A percentile compares a stretch with the other conserved stretches of the same genome.
These are phyloP conservation scores for Ganoderma multipileum DNA, from an alignment of 1,284 basidiomycete species.

Conservation along the genomic window DNA sequence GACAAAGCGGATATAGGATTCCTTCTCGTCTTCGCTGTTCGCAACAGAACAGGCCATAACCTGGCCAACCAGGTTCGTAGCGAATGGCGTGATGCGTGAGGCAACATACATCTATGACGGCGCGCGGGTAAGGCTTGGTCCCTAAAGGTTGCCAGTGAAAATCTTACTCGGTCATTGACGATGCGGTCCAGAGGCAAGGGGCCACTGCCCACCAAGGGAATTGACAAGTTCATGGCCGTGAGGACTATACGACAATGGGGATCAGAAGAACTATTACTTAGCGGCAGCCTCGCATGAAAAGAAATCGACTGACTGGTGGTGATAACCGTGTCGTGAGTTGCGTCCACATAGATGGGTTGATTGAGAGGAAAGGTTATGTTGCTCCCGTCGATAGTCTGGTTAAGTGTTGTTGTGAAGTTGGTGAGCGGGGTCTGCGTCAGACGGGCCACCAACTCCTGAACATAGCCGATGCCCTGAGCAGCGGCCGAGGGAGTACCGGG, in stretches of 20 bases:
- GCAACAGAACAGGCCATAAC: conserved; percentile 57
- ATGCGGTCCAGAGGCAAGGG: conserved; percentile 66
- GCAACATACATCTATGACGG: conserved; percentile 50
- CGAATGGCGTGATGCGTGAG: conserved; percentile 60
- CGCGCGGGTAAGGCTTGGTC: background rate
- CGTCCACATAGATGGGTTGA: conserved; percentile 65
- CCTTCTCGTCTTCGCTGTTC: conserved; percentile 18
- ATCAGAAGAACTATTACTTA: background rate
- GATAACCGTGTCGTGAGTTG: conserved; percentile 56
- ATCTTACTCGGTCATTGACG: conserved; percentile 53
- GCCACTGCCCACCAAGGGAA: conserved; percentile 59
- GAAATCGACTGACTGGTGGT: conserved; percentile 42
- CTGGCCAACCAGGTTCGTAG: conserved; percentile 63
- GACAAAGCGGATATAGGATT: conserved; percentile 60
- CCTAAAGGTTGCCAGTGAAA: background rate
- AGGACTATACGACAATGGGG: conserved; percentile 45
- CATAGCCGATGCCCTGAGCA: conserved; percentile 70
- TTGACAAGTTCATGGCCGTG: conserved; percentile 64
- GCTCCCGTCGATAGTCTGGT: conserved; percentile 60
- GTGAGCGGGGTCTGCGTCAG: conserved; percentile 57
- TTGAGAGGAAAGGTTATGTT: conserved; percentile 64
- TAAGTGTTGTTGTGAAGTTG: conserved; percentile 59
- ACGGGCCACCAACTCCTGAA: conserved; percentile 61
- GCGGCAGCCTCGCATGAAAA: background rate
- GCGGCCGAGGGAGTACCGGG: conserved; percentile 59